Percentiles rank a stretch among this genome's conserved stretches.
These are phyloP conservation scores for Tephrocybe sp. DNA, from an alignment of 768 basidiomycete genomes.

Conservation along the genomic window DNA sequence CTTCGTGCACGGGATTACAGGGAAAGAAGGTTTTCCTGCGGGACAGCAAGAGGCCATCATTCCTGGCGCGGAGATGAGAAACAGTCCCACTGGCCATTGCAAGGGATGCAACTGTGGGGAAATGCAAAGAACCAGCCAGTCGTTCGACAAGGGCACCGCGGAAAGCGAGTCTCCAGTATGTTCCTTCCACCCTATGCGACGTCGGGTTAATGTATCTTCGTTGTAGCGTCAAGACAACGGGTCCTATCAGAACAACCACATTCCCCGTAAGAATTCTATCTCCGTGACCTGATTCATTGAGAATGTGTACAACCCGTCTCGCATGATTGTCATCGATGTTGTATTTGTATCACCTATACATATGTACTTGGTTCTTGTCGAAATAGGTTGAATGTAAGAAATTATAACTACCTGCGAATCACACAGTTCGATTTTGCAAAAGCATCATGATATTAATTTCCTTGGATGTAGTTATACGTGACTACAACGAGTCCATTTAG, in stretches of 20 bases:
- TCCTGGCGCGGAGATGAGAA: background rate
- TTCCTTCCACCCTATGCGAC: background rate
- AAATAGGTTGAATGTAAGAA: no score
- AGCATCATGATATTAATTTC: no score
- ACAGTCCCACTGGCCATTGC: conserved; percentile 3
- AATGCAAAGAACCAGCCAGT: background rate
- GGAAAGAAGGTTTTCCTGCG: background rate
- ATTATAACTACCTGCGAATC: no score
- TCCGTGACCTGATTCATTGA: background rate
- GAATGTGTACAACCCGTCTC: background rate
- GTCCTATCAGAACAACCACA: background rate
- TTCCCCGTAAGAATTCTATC: background rate
- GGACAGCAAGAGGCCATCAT: background rate
- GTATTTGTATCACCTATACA: background rate
- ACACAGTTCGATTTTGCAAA: no score
- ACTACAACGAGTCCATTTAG: no score
- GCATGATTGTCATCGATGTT: background rate
- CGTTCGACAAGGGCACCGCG: background rate
- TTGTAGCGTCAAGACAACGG: conserved; percentile 1
- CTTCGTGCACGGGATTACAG: background rate
- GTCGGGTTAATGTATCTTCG: background rate
- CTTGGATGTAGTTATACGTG: no score
- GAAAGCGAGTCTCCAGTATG: conserved; percentile 4
- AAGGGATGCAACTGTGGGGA: conserved; percentile 7
- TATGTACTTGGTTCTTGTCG: background rate